A percentile compares a stretch with the other conserved stretches of the same genome.
Evolutionary conservation across 2,329 filamentous ascomycete species (phyloP).

Genomic region (Paradendryphiella salina): DNA sequence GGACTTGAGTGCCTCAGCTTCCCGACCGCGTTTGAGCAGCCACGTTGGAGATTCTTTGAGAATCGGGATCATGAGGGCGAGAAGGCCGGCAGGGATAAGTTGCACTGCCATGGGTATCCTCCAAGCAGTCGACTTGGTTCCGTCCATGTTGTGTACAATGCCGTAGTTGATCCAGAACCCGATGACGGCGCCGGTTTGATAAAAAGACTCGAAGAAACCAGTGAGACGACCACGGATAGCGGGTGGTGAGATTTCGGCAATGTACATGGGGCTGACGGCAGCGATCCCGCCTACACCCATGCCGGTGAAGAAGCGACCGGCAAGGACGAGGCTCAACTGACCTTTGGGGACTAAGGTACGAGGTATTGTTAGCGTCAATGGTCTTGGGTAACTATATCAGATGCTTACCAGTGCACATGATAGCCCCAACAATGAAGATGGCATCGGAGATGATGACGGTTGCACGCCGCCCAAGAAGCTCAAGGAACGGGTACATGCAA

Average conservation of each 20-base stretch:
- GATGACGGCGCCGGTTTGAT: slow-evolving; percentile 62
- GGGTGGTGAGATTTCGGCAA: slow-evolving; percentile 56
- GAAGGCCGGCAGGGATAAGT: slow-evolving; percentile 47
- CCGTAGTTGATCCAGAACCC: slow-evolving; percentile 51
- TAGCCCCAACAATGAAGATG: slow-evolving; percentile 51
- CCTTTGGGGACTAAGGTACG: slow-evolving; percentile 28
- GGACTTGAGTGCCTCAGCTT: slow-evolving; percentile 47
- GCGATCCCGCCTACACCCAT: slow-evolving; percentile 47
- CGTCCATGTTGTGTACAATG: slow-evolving; percentile 48
- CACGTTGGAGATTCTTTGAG: slow-evolving; percentile 44
- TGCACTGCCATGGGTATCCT: slow-evolving; percentile 62
- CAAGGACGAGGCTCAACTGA: slow-evolving; percentile 48
- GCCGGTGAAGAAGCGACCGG: slow-evolving; percentile 47
- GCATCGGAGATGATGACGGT: slow-evolving; percentile 54
- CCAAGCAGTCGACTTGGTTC: slow-evolving; percentile 60
- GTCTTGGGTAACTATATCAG: background rate
- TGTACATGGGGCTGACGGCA: slow-evolving; percentile 45
- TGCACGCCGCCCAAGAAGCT: slow-evolving; percentile 56
- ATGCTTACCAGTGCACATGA: slow-evolving; percentile 39
- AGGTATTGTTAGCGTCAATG: background rate
- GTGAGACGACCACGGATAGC: slow-evolving; percentile 67
- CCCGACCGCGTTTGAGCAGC: slow-evolving; percentile 35
- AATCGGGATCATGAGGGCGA: slow-evolving; percentile 40
- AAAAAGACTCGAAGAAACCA: slow-evolving; percentile 67
- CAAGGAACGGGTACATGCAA: slow-evolving; percentile 50